Evolutionary conservation across 1,139 yeast genomes (phyloP), one percentile per base, ranked within the genome.

Genomic region (Geotrichum klebahnii): DNA sequence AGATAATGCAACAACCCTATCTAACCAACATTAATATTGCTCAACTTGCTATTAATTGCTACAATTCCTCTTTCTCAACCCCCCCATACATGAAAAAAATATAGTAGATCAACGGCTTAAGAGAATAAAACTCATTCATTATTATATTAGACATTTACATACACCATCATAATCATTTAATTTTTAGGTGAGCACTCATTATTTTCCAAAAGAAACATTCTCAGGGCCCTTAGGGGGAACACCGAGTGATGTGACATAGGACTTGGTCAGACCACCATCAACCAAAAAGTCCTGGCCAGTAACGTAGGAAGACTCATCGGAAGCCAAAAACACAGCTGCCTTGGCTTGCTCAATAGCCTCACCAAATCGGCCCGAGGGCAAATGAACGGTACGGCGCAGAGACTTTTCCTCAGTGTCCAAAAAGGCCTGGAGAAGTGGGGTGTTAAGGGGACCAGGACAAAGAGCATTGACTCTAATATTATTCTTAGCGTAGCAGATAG

Each of bases 221-320:
- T 57, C 52, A 33, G 68, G 68, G 4, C 61, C 68, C 34, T 55
- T 53, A 14, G 61, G 57, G 9, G 64, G 56, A 22, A 51, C 50
- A 16, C 56, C 59, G 19, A 60, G 44, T 10, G 65, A 62, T 23
- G 69, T 66, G 17, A 66, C 69, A 37, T 66, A 66, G 31, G 64
- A 53, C 52, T 59, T 56, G 46, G 70, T 64, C 35, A 68, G 57
- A 14, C 96, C 96, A 60, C 96, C 96, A 62, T 87, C 96, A 51
- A 87, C 95, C 57, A 84, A 73, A 59, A 87, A 70, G 67, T 87
- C 88, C 61, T 84, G 79, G 58, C 95, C 96, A 12, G 94, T 87
- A 51, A 94, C 80, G 70, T 82, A 87, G 19, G 88, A 78, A 37
- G 88, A 76, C 20, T 94, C 95, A 46, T 76, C 71, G n/a, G 89